Conservation (phyloP, 2,329 filamentous ascomycete genomes). For the Fusarium transvaalense region DNA sequence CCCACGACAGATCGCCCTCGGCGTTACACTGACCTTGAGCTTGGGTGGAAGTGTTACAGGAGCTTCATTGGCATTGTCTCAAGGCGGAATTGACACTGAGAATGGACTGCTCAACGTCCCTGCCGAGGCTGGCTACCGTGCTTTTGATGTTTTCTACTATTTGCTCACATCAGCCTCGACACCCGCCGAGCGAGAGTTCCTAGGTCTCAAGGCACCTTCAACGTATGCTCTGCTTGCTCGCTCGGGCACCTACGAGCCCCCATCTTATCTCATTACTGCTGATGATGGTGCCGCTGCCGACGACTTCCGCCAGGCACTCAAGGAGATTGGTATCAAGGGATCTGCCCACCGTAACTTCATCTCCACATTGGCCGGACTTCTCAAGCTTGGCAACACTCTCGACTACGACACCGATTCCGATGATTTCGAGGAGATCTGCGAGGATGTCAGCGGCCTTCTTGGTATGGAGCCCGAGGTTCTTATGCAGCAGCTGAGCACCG, state of each 20-base stretch:
- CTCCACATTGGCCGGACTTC: conserved; percentile 83
- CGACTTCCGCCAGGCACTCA: conserved; percentile 88
- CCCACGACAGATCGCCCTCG: conserved; percentile 82
- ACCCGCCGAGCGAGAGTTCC: conserved; percentile 86
- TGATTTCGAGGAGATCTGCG: conserved; percentile 84
- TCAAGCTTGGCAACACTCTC: conserved; percentile 92
- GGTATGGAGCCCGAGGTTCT: conserved; percentile 89
- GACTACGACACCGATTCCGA: conserved; percentile 89
- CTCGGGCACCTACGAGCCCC: conserved; percentile 87
- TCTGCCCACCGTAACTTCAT: conserved; percentile 84
- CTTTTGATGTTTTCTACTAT: conserved; percentile 98
- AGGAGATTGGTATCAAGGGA: conserved; percentile 94
- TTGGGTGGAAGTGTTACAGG: conserved; percentile 82
- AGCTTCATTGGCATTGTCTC: conserved; percentile 82
- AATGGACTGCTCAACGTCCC: conserved; percentile 86
- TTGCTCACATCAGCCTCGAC: conserved; percentile 92
- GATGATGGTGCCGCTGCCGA: conserved; percentile 94
- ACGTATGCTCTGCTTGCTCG: conserved; percentile 83
- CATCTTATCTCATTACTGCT: conserved; percentile 88
- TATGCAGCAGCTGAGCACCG: conserved; percentile 80
- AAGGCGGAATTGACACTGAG: conserved; percentile 86
- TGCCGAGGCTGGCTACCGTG: conserved; percentile 82
- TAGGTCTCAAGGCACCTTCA: conserved; percentile 82
- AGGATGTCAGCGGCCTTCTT: conserved; percentile 88
- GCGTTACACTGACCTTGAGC: conserved; percentile 84